Conservation (phyloP, 208 protist species). For the Tritrichomonas musculus region DNA sequence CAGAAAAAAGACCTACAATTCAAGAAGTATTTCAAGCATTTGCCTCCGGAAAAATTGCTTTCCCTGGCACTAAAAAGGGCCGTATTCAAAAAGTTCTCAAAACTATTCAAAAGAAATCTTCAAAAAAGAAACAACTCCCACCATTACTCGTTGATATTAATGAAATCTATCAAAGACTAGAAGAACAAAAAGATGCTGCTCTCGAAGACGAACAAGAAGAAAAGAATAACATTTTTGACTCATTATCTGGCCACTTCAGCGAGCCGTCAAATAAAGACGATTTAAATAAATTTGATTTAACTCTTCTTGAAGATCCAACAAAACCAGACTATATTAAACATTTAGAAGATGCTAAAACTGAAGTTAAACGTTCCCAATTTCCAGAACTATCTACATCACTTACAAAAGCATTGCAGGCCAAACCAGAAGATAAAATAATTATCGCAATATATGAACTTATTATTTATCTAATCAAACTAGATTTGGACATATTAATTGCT, state of each 20-base stretch:
- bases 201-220: too few species aligned
- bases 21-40: neutral
- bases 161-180: neutral
- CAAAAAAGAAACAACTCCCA: neutral
- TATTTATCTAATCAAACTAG: neutral
- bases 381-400: too few species aligned
- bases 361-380: too few species aligned
- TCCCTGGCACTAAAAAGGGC: neutral
- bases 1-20: neutral
- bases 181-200: too few species aligned
- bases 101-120: neutral
- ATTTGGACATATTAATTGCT: neutral
- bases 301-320: neutral
- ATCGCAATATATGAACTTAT: too few species aligned
- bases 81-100: neutral
- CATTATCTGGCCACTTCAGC: neutral
- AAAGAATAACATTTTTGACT: neutral
- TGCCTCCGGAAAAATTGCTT: neutral
- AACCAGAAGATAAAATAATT: too few species aligned
- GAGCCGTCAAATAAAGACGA: neutral
- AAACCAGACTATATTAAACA: too few species aligned
- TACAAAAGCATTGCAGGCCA: too few species aligned
- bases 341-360: too few species aligned
- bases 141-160: neutral
- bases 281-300: neutral